Evolutionary conservation across 2,329 filamentous ascomycete genomes (phyloP), one percentile per base, ranked within the genome.

Genomic region (Bisporella sp.): DNA sequence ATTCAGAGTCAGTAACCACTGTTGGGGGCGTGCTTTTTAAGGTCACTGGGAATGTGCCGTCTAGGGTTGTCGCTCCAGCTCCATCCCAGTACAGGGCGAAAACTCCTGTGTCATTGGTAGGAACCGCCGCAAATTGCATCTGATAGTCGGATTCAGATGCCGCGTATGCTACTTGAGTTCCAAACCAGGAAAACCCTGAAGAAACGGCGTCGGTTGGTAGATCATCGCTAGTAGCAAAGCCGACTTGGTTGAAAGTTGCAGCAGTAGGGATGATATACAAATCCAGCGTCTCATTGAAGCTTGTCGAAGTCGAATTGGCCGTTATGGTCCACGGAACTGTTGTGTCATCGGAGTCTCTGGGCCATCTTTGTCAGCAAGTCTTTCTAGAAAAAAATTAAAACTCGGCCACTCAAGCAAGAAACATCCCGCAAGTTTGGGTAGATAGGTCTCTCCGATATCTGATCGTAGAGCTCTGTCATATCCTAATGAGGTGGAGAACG

Each of bases 141-240:
- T 42, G 9, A 42, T 42, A 42, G 56, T 5, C 62, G 63, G 47
- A 42, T 11, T 11, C 9, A 4, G 11, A n/a, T 12, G 40, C 40
- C 7, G 40, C 40, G 28, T 42, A 42, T 21, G 40, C 40, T 8
- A 42, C 40, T 42, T 21, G 40, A 42, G 9, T 12, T 28, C 40
- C 40, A 8, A 64, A 65, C 33, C 65, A 52, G 6, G 57, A 51
- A 47, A 66, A 65, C 7, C 40, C 40, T 11, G 40, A n/a, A 21
- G 21, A n/a, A 8, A 42, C 21, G 13, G 6, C 57, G 56, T 6
- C 44, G 47, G 7, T 54, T 55, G n/a, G 50, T 45, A 12, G 49
- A 47, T 30, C 52, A 47, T 2, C 30, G n/a, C 12, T 53, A 45
- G 5, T 50, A 45, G 40, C 40, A 21, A 42, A 42, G 7, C 40